phyloP scores from a whole-genome alignment of 75 land plant species.

The Sequoiadendron giganteum region DNA sequence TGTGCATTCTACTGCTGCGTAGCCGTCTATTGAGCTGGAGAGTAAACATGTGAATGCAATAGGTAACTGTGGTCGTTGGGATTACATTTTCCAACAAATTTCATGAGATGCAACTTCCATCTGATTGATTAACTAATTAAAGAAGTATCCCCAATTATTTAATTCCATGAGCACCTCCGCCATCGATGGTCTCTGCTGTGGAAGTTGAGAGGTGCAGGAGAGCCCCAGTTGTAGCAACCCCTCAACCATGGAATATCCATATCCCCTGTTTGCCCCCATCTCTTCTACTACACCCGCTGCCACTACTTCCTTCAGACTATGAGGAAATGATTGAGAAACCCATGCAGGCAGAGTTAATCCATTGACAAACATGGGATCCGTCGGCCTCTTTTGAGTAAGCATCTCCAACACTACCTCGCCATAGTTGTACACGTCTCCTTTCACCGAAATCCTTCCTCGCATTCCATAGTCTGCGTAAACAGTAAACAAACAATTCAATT shows the following conservation, averaged over 20 bases:
- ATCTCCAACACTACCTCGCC: constrained; percentile 20
- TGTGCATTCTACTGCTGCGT: too few species aligned
- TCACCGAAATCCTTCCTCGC: neutral
- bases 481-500: neutral
- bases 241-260: neutral
- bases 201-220: neutral
- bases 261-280: neutral
- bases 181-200: neutral
- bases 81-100: too few species aligned
- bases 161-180: neutral
- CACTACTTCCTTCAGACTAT: neutral
- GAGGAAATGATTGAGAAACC: neutral
- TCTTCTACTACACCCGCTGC: neutral
- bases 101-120: too few species aligned
- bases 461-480: constrained; percentile 18
- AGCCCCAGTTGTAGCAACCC: neutral
- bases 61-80: too few species aligned
- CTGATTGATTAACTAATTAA: too few species aligned
- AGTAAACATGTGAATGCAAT: too few species aligned
- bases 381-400: constrained; percentile 14
- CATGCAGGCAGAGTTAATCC: neutral
- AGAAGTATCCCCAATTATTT: too few species aligned
- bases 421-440: constrained; percentile 32
- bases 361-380: neutral
- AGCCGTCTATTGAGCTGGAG: too few species aligned